Evolutionary conservation across 257 asterid species (phyloP).

Genomic region (Scutellaria minor): DNA sequence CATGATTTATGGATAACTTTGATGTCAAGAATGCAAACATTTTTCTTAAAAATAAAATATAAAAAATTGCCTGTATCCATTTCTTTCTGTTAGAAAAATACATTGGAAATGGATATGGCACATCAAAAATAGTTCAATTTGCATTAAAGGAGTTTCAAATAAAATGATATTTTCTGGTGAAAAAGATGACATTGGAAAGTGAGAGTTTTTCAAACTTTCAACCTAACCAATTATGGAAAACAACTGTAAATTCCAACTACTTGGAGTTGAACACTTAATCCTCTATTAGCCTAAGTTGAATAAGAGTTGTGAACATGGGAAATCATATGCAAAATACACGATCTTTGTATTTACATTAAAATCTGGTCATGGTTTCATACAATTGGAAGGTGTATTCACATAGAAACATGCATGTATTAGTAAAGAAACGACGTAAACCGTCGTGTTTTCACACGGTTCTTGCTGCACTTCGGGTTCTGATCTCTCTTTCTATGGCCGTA

Average conservation of each 20-base stretch:
- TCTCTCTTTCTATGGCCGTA: slow-evolving; percentile 28
- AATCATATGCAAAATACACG: neutral
- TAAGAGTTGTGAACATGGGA: neutral
- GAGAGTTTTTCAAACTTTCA: slow-evolving; percentile 33
- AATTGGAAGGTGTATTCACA: neutral
- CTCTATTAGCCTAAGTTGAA: slow-evolving; percentile 22
- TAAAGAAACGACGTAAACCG: neutral
- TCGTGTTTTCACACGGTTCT: slow-evolving; percentile 11
- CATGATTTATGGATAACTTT: slow-evolving; percentile 46
- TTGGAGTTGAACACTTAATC: slow-evolving; percentile 23
- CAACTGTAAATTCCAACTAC: slow-evolving; percentile 43
- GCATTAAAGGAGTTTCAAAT: slow-evolving; percentile 21
- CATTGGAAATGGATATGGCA: slow-evolving; percentile 11
- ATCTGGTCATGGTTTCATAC: neutral
- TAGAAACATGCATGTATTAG: slow-evolving; percentile 13
- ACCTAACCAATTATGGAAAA: slow-evolving; percentile 47
- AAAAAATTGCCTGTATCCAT: slow-evolving; percentile 19
- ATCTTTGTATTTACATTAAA: neutral
- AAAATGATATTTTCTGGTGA: slow-evolving; percentile 35
- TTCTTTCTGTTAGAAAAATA: slow-evolving; percentile 1
- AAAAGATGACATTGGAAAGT: slow-evolving; percentile 29
- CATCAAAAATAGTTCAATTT: slow-evolving; percentile 23
- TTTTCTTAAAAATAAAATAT: neutral
- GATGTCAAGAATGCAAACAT: slow-evolving; percentile 43
- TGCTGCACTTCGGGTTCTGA: slow-evolving; percentile 35